A percentile compares a stretch with the other conserved stretches of the same genome.
phyloP scores from a whole-genome alignment of 345 rosid species.

The Salix brachista region DNA sequence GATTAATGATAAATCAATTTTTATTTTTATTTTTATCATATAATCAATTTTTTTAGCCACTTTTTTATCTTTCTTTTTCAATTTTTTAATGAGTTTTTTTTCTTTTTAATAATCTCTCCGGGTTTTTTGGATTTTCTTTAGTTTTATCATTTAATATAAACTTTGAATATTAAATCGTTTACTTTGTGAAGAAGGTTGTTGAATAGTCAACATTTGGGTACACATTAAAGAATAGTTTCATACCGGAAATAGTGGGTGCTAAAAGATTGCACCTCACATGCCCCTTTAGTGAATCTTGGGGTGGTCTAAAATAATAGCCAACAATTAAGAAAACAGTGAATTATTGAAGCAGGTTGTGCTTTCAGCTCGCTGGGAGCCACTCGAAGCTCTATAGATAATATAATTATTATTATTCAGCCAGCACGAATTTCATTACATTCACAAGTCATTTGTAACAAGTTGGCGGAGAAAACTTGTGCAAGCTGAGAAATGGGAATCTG shows the following conservation, averaged over 20 bases:
- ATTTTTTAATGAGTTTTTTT: too few species aligned
- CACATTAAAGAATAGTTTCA: neutral
- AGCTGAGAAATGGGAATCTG: conserved; percentile 50
- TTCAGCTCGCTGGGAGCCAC: conserved; percentile 39
- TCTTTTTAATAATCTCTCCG: too few species aligned
- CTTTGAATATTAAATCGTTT: too few species aligned
- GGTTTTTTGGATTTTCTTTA: neutral
- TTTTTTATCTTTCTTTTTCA: too few species aligned
- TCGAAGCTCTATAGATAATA: neutral
- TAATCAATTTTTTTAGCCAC: too few species aligned
- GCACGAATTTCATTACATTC: conserved; percentile 16
- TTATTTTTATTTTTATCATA: too few species aligned
- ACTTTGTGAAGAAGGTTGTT: neutral
- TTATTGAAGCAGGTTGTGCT: conserved; percentile 30
- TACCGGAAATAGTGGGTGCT: neutral
- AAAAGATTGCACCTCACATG: conserved; percentile 28
- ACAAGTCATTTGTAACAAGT: conserved; percentile 9
- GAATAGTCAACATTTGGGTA: neutral
- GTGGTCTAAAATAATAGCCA: conserved; percentile 21
- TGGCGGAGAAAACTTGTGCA: neutral
- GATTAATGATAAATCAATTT: too few species aligned
- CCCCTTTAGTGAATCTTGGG: conserved; percentile 66
- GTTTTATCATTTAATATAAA: too few species aligned
- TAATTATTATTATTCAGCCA: conserved; percentile 1
- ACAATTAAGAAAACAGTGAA: conserved; percentile 16